These are phyloP conservation scores for Avena eriantha DNA, from an alignment of 176 grass and related monocot species.

Conservation along the genomic window DNA sequence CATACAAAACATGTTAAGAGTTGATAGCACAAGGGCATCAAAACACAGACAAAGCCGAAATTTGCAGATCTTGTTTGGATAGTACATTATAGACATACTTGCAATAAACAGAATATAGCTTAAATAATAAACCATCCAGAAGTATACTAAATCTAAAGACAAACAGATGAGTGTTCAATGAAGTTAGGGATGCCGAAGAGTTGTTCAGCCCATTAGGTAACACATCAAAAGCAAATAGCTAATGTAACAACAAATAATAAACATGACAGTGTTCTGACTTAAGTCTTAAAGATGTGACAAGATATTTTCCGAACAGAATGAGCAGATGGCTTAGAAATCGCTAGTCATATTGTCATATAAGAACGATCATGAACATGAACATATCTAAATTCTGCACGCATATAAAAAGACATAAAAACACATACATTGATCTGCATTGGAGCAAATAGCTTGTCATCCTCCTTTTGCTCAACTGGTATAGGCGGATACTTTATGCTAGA, in stretches of 20 bases:
- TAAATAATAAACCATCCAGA: neutral
- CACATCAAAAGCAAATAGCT: slow-evolving; percentile 30
- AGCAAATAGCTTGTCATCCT: slow-evolving; percentile 71
- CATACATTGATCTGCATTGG: slow-evolving; percentile 91
- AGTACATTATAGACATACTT: neutral
- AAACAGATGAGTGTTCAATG: neutral
- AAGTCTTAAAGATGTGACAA: slow-evolving; percentile 15
- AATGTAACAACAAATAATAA: neutral
- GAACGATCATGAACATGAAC: neutral
- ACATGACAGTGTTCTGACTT: slow-evolving; percentile 3
- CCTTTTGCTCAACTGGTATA: slow-evolving; percentile 86
- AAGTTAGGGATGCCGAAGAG: neutral
- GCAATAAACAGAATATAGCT: neutral
- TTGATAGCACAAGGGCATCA: slow-evolving; percentile 17
- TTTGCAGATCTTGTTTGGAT: neutral
- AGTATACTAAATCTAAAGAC: neutral
- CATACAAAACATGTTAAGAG: slow-evolving; percentile 2
- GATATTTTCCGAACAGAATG: slow-evolving; percentile 24
- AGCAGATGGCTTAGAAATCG: neutral
- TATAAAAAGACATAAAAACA: slow-evolving; percentile 14
- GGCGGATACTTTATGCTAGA: slow-evolving; percentile 80
- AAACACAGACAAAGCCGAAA: neutral
- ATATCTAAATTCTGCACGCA: neutral
- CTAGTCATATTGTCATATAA: neutral
- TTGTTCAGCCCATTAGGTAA: neutral